These are phyloP conservation scores for Neocallimastix lanati DNA, from an alignment of 192 early-diverging fungal species.

Conservation along the genomic window DNA sequence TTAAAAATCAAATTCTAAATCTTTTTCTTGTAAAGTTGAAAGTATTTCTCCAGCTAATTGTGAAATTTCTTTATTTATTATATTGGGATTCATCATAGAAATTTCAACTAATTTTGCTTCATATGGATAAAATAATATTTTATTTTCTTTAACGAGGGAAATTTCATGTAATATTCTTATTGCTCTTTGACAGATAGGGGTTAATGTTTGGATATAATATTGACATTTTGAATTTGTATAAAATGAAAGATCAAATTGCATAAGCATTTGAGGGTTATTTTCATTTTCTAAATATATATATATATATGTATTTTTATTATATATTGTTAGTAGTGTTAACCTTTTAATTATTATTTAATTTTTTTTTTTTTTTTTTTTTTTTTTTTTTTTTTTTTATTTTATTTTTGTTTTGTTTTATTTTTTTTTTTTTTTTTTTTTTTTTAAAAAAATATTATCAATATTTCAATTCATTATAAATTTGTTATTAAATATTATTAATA, in stretches of 20 bases:
- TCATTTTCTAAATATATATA: not conserved
- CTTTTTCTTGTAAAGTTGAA: not conserved
- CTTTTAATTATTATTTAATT: too few species aligned
- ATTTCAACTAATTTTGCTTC: not conserved
- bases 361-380: too few species aligned
- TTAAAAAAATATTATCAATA: too few species aligned
- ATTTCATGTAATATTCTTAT: not conserved
- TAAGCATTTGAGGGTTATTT: not conserved
- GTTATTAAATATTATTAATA: too few species aligned
- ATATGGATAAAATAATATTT: not conserved
- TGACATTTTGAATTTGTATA: not conserved
- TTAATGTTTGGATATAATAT: not conserved
- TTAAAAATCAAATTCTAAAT: not conserved
- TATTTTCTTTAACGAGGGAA: not conserved
- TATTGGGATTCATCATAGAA: not conserved
- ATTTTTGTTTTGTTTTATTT: too few species aligned
- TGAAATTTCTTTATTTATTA: not conserved
- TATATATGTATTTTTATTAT: too few species aligned
- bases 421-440: too few species aligned
- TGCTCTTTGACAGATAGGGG: not conserved
- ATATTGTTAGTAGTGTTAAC: too few species aligned
- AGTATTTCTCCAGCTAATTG: not conserved
- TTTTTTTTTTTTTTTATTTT: too few species aligned
- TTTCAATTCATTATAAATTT: too few species aligned
- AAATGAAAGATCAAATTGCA: not conserved